These are phyloP conservation scores for Cryptosporidium sp. DNA, from an alignment of 169 alveolate genomes.

Conservation along the genomic window DNA sequence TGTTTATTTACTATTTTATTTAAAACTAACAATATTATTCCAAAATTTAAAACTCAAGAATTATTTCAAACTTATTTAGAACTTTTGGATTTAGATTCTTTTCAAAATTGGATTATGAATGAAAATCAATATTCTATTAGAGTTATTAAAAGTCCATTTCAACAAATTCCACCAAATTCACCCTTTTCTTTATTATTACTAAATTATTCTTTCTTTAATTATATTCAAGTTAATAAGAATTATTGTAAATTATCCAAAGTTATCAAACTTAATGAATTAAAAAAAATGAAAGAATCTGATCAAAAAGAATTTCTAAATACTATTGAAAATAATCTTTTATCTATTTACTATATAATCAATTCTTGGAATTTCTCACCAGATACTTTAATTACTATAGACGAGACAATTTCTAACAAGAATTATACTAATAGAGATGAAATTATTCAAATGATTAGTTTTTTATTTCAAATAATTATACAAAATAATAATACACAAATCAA, in stretches of 20 bases:
- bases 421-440: neutral
- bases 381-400: neutral
- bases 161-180: slow-evolving; percentile 29
- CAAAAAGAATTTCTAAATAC: neutral
- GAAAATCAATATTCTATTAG: neutral
- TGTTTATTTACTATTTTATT: neutral
- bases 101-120: slow-evolving; percentile 7
- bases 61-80: neutral
- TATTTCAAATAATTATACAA: neutral
- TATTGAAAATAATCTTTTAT: neutral
- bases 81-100: neutral
- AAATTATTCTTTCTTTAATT: slow-evolving; percentile 13
- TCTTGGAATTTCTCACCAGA: slow-evolving; percentile 7
- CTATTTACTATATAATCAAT: neutral
- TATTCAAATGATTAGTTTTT: neutral
- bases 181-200: slow-evolving; percentile 20
- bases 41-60: neutral
- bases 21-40: neutral
- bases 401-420: neutral
- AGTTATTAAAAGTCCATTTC: slow-evolving; percentile 3
- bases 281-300: neutral
- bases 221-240: neutral
- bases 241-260: neutral
- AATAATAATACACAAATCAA: neutral
- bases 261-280: neutral